Percentiles rank a stretch among this genome's conserved stretches.
phyloP scores from a whole-genome alignment of 2,329 filamentous ascomycete species.

The Neonectria neomacrospora region DNA sequence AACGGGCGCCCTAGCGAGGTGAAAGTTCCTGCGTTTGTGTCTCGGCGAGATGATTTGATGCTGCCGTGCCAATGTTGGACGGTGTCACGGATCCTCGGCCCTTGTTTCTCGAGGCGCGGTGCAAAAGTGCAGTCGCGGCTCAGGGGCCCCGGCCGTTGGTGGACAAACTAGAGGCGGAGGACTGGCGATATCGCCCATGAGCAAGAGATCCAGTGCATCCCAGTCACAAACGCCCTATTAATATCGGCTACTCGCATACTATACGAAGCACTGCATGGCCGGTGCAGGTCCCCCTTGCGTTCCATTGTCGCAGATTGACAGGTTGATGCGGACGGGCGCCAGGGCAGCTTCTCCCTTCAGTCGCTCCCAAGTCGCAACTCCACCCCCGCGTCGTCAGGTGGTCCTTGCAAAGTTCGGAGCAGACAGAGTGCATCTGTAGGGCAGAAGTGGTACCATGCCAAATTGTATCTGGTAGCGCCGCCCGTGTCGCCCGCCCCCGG shows the following conservation, averaged over 20 bases:
- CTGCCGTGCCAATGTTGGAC: slow-evolving; percentile 14
- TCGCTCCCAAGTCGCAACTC: background rate
- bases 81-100: background rate
- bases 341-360: background rate
- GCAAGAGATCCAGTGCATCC: background rate
- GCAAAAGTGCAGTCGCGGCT: background rate
- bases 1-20: slow-evolving; percentile 15
- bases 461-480: background rate
- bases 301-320: slow-evolving; percentile 20
- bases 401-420: background rate
- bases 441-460: slow-evolving; percentile 7
- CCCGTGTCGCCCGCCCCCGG: background rate
- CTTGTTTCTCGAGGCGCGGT: background rate
- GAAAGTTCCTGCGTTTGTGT: slow-evolving; percentile 29
- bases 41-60: slow-evolving; percentile 31
- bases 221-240: background rate
- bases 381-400: slow-evolving; percentile 20
- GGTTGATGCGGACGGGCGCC: slow-evolving; percentile 8
- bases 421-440: slow-evolving; percentile 3
- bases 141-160: background rate
- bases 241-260: too few relatives aligned
- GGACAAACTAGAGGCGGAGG: background rate
- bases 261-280: background rate
- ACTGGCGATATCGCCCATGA: background rate
- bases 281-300: background rate